These are phyloP conservation scores for Blastobotrys illinoisensis DNA, from an alignment of 1,139 yeast species.

Conservation along the genomic window DNA sequence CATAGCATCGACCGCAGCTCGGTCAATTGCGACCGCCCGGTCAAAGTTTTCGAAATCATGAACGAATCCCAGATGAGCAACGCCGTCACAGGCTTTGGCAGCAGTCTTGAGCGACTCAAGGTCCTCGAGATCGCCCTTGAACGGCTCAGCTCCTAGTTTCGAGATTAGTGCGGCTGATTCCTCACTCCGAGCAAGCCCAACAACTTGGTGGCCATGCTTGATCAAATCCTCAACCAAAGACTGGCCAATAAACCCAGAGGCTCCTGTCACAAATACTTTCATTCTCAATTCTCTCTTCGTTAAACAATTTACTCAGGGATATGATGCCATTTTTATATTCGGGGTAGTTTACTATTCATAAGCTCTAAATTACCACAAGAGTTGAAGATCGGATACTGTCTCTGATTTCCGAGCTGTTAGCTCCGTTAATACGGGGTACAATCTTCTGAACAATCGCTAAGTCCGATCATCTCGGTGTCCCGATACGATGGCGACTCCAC, in stretches of 20 bases:
- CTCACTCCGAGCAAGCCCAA: slow-evolving; percentile 14
- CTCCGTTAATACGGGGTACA: no score
- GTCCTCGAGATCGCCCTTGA: slow-evolving; percentile 27
- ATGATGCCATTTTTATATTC: no score
- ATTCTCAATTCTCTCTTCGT: no score
- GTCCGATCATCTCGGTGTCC: no score
- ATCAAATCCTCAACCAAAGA: slow-evolving; percentile 10
- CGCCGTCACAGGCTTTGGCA: slow-evolving; percentile 32
- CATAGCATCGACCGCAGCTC: slow-evolving; percentile 25
- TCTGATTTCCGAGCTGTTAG: no score
- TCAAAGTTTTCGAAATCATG: slow-evolving; percentile 26
- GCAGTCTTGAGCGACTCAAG: slow-evolving; percentile 26
- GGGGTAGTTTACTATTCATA: no score
- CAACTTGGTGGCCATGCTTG: slow-evolving; percentile 13
- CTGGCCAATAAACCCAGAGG: slow-evolving; percentile 17
- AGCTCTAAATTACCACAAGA: no score
- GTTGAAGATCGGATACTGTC: no score
- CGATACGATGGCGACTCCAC: no score
- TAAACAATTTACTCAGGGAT: no score
- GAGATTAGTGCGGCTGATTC: neutral
- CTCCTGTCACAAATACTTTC: slow-evolving; percentile 16
- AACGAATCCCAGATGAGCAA: slow-evolving; percentile 33
- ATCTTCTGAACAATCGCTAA: no score
- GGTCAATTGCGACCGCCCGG: slow-evolving; percentile 20
- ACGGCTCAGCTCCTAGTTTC: slow-evolving; percentile 1